Evolutionary conservation across 169 alveolate species (phyloP).

Genomic region (Eimeria brunetti): DNA sequence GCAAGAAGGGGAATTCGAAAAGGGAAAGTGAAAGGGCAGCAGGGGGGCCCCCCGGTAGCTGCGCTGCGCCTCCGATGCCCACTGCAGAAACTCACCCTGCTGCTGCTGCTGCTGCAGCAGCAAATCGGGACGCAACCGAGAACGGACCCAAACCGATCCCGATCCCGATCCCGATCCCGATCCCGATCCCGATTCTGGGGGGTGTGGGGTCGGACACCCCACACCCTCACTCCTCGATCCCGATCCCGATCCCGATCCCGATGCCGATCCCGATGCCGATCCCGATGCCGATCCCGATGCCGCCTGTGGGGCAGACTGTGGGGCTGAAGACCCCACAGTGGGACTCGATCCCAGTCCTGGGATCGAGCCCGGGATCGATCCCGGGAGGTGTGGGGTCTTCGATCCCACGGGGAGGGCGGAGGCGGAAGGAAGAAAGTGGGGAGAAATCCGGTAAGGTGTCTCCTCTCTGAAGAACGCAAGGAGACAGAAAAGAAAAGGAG

Average conservation of each 20-base stretch:
- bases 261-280: too few relatives aligned
- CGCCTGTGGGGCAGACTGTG: neutral
- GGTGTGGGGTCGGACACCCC: too few relatives aligned
- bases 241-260: constrained; percentile 16
- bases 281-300: too few relatives aligned
- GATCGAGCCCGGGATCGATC: too few relatives aligned
- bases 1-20: neutral
- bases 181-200: too few relatives aligned
- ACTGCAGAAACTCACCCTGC: neutral
- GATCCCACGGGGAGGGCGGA: neutral
- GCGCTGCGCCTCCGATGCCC: neutral
- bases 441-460: neutral
- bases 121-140: constrained; percentile 12
- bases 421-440: neutral
- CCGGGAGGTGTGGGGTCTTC: too few relatives aligned
- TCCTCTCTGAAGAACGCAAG: neutral
- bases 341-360: too few relatives aligned
- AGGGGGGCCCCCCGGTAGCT: neutral
- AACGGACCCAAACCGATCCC: too few relatives aligned
- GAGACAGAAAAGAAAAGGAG: neutral
- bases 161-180: neutral
- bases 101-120: neutral
- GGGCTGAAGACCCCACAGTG: too few relatives aligned
- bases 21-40: neutral
- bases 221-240: too few relatives aligned